Base-by-base conservation (phyloP, 1,139 yeast species). In the Yamadazyma atlantica region DNA sequence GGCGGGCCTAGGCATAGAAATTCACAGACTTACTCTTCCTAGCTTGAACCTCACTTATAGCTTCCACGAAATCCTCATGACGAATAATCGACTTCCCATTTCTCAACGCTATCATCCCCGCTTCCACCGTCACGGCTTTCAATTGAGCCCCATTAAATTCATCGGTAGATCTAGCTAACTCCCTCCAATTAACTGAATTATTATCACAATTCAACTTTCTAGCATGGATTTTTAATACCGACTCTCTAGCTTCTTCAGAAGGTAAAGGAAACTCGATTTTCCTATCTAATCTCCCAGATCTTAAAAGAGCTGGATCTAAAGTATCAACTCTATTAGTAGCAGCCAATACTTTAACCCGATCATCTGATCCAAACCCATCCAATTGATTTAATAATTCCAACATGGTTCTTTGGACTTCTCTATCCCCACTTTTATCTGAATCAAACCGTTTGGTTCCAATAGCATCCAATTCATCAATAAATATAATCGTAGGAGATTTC, bases 321-420 rank as follows among this genome's bases (percentile, higher is more conserved):
- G 94, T 95, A 62, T 92, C 98, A 23, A 92, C 97, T 71, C 99
- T 85, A 64, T 92, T 92, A 3, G 99, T 92, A 25, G 99, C 99
- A 0, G 98, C 98, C 50, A 92, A 74, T 17, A 92, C 98, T 65
- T 92, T 92, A 42, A 94, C 98, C 46, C 97, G 73, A 58, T 92
- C 98, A 62, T 92, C 98, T 17, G 95, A 84, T n/a, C 95, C 96
- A 60, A 92, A 92, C 40, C 99, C 99, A 65, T 92, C 99, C 62
- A 92, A 75, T 68, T 94, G 98, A 66, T 92, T 92, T 60, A 92
- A 80, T 50, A 92, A 75, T 64, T 92, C 98, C 80, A 94, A 78
- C 98, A 92, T 92, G 33, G 98, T 94, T 75, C 99, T 81, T 66
- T 94, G 98, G 31, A 92, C 98, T 71, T 94, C 98, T 63, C 98